Conservation (phyloP, 2,329 filamentous ascomycete species). For the Claviceps sp. region DNA sequence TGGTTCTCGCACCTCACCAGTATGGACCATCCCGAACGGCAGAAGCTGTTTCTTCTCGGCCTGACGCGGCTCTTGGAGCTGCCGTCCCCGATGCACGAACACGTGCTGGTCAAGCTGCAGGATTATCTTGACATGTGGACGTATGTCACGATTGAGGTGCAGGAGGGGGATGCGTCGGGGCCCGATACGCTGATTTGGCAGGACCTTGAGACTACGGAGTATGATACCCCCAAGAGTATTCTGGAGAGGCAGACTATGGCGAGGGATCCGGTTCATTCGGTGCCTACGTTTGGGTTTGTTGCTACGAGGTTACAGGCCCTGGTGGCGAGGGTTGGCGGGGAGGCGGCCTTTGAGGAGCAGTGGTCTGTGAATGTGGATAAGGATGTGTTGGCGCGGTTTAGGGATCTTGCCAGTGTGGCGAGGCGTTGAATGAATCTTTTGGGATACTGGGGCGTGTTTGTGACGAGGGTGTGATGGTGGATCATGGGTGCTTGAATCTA, state of each 20-base stretch:
- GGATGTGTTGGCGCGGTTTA: conserved; percentile 55
- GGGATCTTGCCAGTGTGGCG: conserved; percentile 12
- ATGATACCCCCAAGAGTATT: conserved; percentile 41
- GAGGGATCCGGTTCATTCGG: conserved; percentile 53
- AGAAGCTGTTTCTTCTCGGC: conserved; percentile 61
- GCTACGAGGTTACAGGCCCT: conserved; percentile 45
- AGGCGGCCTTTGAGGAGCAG: conserved; percentile 50
- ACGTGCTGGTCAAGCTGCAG: conserved; percentile 51
- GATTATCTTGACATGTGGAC: conserved; percentile 68
- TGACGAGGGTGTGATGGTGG: not conserved
- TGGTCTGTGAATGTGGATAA: conserved; percentile 65
- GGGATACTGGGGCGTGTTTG: too few species aligned
- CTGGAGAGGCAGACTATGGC: conserved; percentile 38
- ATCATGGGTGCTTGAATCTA: too few species aligned
- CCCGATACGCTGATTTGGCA: conserved; percentile 39
- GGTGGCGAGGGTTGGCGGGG: conserved; percentile 48
- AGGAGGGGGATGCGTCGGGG: conserved; percentile 42
- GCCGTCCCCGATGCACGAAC: conserved; percentile 40
- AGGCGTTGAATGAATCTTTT: not conserved
- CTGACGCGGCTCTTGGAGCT: conserved; percentile 60
- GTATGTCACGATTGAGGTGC: conserved; percentile 50
- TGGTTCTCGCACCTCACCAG: conserved; percentile 59
- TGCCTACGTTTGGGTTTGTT: conserved; percentile 52
- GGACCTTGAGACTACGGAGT: conserved; percentile 30
- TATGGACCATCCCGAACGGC: conserved; percentile 49